These are phyloP conservation scores for Camelina laxa DNA, from an alignment of 345 rosid species.

Conservation along the genomic window DNA sequence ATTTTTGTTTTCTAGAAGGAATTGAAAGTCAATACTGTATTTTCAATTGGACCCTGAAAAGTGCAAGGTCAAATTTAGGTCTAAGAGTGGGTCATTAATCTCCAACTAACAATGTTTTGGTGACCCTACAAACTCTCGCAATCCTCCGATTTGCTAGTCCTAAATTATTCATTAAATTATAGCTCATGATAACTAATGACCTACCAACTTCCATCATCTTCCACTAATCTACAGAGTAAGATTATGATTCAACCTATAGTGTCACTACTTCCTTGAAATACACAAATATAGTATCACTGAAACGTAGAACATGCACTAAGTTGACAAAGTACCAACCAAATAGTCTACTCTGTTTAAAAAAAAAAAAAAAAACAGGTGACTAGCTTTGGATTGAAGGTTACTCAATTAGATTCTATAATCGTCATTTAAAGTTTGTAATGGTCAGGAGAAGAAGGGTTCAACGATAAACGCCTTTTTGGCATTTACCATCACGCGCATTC, in stretches of 20 bases:
- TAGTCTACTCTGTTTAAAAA: not conserved
- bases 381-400: not conserved
- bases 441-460: not conserved
- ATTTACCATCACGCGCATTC: not conserved
- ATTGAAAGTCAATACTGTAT: not conserved
- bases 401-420: not conserved
- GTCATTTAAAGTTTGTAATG: not conserved
- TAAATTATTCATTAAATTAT: not conserved
- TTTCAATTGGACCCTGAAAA: not conserved
- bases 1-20: too few relatives aligned
- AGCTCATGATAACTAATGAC: not conserved
- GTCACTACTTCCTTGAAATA: not conserved
- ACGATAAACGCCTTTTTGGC: not conserved
- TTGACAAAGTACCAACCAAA: not conserved
- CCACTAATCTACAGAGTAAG: slow-evolving; percentile 6
- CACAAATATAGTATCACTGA: not conserved
- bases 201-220: slow-evolving; percentile 21
- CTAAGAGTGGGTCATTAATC: slow-evolving; percentile 8
- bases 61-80: not conserved
- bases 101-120: slow-evolving; percentile 17
- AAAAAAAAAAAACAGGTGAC: not conserved
- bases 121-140: slow-evolving; percentile 30
- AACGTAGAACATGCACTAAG: slow-evolving; percentile 17
- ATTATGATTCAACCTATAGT: slow-evolving; percentile 2
- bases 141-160: slow-evolving; percentile 18